Evolutionary conservation across 805 yeast genomes (phyloP), one percentile per base, ranked within the genome.

Genomic region (Candida taoyuanica): DNA sequence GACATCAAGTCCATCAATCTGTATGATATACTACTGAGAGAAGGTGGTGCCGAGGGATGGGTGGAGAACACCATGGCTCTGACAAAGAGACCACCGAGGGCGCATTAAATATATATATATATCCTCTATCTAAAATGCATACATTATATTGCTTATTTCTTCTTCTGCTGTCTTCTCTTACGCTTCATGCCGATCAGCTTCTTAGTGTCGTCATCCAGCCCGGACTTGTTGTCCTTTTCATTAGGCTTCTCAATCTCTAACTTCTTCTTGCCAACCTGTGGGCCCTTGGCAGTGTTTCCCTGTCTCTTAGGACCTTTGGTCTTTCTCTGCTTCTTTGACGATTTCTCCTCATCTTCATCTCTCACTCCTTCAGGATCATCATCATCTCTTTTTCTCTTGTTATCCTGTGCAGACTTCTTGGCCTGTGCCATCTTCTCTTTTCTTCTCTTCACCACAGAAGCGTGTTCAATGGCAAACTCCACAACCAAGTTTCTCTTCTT

Each of bases 381-480:
- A 16, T 46, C 58, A 30, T 43, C 50, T 40, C 50, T 52, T 41
- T 50, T 51, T 39, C 57, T 58, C 38, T 50, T 49, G 39, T 46
- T 59, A 6, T 44, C 50, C 8, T 19, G 39, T 11, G 60, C 57
- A 17, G 52, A 40, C 25, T 63, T 66, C 47, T 63, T 64, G 14
- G 74, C 64, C 34, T 60, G 62, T 53, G 60, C 59, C 25, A 74
- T 72, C 52, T 71, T 78, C 36, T 88, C 96, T 44, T 76, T 74
- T 68, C 97, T 81, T 64, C 97, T 82, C 65, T 85, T 85, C 29
- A 93, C 81, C 40, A 93, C 96, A 56, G 85, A 84, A 21, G 97
- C 94, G 59, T 93, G 88, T 59, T 93, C 98, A 53, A 93, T 73
- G 5, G 98, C 97, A 68, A 93, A 93, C 60, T 93, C 98, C 23